These are phyloP conservation scores for Trypanosoma caninum DNA, from an alignment of 208 protist genomes.

Conservation along the genomic window DNA sequence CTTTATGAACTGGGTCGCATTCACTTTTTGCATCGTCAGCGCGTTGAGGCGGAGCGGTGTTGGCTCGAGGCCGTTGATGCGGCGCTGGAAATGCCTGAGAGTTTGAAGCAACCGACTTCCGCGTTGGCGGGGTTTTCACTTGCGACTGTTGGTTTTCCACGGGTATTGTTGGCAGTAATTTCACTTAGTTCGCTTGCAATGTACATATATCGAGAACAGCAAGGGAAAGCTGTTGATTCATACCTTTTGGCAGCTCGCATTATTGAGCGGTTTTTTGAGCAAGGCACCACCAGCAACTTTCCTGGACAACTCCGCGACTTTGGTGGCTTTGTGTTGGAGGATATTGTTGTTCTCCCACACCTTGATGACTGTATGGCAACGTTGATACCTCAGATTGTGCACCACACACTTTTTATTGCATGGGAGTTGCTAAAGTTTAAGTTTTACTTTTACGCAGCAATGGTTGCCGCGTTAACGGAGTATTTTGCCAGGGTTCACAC, in stretches of 20 bases:
- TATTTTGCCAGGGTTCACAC: conserved; percentile 54
- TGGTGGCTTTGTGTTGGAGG: conserved; percentile 28
- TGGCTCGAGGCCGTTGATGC: conserved; percentile 75
- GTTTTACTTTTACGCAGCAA: conserved; percentile 45
- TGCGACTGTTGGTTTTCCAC: conserved; percentile 27
- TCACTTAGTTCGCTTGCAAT: conserved; percentile 63
- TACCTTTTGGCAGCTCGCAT: conserved; percentile 48
- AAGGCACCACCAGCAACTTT: conserved; percentile 24
- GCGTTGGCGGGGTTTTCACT: conserved; percentile 11
- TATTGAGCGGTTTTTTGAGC: conserved; percentile 37
- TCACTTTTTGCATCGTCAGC: conserved; percentile 37
- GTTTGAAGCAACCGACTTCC: conserved; percentile 26
- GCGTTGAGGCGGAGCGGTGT: conserved; percentile 39
- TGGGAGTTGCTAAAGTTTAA: conserved; percentile 43
- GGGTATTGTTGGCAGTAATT: conserved; percentile 34
- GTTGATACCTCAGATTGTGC: conserved; percentile 36
- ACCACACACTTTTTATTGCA: conserved; percentile 47
- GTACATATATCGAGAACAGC: conserved; percentile 52
- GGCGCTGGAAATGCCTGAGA: conserved; percentile 50
- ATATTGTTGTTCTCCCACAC: conserved; percentile 28
- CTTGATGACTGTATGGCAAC: conserved; percentile 26
- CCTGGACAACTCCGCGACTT: conserved; percentile 39
- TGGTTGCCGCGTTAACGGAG: conserved; percentile 61
- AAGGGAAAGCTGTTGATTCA: conserved; percentile 42
- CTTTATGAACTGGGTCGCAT: conserved; percentile 66